These are phyloP conservation scores for Globisporangium solare DNA, from an alignment of 352 stramenopile genomes.

Conservation along the genomic window DNA sequence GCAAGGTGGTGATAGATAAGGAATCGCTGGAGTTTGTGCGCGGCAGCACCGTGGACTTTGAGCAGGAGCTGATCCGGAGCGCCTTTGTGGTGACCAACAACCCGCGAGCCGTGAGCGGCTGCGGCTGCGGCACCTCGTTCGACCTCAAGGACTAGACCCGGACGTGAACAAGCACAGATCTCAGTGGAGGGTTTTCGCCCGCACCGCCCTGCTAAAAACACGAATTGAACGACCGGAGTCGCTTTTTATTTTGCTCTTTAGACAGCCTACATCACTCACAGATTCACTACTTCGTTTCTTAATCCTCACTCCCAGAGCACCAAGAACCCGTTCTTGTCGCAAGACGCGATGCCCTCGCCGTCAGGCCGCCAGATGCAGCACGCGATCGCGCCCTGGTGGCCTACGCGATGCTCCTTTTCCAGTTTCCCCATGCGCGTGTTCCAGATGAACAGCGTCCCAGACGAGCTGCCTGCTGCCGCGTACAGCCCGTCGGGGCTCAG, in stretches of 20 bases:
- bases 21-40: constrained; percentile 93
- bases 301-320: constrained; percentile 64
- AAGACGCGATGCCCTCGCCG: constrained; percentile 57
- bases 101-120: constrained; percentile 94
- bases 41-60: constrained; percentile 94
- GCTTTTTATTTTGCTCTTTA: neutral
- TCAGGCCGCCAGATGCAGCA: constrained; percentile 76
- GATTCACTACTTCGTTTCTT: neutral
- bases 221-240: neutral
- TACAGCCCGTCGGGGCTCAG: constrained; percentile 66
- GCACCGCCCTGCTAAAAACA: neutral
- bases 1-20: constrained; percentile 88
- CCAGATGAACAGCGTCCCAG: constrained; percentile 63
- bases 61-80: constrained; percentile 96
- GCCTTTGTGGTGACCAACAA: constrained; percentile 97
- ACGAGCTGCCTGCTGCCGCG: constrained; percentile 46
- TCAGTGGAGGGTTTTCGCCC: neutral
- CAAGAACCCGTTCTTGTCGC: constrained; percentile 79
- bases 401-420: constrained; percentile 47
- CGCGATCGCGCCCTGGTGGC: constrained; percentile 65
- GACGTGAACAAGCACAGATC: neutral
- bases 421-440: constrained; percentile 45
- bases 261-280: neutral
- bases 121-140: constrained; percentile 97
- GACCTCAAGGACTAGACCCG: constrained; percentile 90